A percentile compares a stretch with the other conserved stretches of the same genome.
Evolutionary conservation across 495 filamentous ascomycete species (phyloP).

Genomic region (Tuber magnatum): DNA sequence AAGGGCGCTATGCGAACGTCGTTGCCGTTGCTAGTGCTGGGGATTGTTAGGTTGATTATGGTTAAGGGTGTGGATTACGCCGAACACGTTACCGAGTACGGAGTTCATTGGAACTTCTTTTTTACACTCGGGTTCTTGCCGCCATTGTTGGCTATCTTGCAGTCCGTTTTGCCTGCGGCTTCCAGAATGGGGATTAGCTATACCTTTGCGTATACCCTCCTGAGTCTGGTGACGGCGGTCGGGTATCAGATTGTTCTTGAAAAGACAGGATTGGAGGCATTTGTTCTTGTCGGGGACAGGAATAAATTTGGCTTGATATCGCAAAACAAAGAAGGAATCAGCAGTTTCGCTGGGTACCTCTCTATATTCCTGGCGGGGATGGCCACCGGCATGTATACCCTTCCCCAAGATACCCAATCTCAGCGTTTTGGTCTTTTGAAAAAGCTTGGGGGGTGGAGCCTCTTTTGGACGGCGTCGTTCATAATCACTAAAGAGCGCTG

Average conservation of each 20-base stretch:
- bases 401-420: constrained; percentile 50
- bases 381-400: constrained; percentile 66
- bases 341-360: constrained; percentile 87
- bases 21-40: constrained; percentile 71
- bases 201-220: constrained; percentile 51
- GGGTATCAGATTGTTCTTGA: constrained; percentile 70
- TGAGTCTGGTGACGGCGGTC: constrained; percentile 58
- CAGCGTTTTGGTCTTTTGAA: constrained; percentile 53
- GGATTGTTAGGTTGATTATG: constrained; percentile 70
- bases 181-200: background rate
- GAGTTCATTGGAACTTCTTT: constrained; percentile 99
- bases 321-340: constrained; percentile 87
- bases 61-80: constrained; percentile 95
- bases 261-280: constrained; percentile 67
- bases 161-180: constrained; percentile 54
- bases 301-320: constrained; percentile 59
- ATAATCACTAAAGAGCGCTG: constrained; percentile 59
- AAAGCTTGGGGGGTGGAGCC: constrained; percentile 54
- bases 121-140: constrained; percentile 88
- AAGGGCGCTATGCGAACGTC: constrained; percentile 65
- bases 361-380: constrained; percentile 91
- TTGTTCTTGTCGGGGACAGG: constrained; percentile 75
- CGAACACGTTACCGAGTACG: constrained; percentile 96
- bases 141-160: constrained; percentile 81
- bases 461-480: constrained; percentile 62